Base-by-base conservation (phyloP, 805 yeast species). In the Wickerhamomyces alni region DNA sequence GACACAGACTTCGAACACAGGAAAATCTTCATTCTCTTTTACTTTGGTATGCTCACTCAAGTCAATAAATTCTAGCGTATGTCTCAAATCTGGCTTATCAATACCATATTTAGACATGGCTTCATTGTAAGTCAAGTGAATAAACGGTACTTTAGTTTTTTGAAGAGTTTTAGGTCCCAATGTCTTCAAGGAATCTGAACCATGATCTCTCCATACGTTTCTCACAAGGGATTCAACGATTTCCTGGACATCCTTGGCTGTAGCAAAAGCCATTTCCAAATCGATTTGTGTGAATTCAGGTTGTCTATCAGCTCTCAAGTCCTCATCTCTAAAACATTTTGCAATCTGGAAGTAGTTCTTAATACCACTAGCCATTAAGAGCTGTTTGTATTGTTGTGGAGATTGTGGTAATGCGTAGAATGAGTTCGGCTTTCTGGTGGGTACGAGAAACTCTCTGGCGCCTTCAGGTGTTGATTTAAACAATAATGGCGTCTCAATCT, bases 231-330 rank as follows among this genome's bases (percentile, higher is more conserved):
- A 63, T 51, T 82, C 84, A 2, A 91, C 78, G 0, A 77, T 80
- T 0, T 56, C 41, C 58, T 76, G 79, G 6, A 93, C 94, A 48
- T 85, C 86, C 13, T 68, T 63, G 25, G 77, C 76, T 45, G 70
- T 69, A 3, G 89, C 81, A 65, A 82, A 93, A 16, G 89, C 75
- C 91, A 93, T 82, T 60, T 93, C 99, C 62, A 93, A 51, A 68
- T 93, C 99, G n/a, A 93, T 65, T 62, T 93, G 99, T 1, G 99
- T 93, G 59, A 93, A 93, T 58, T 93, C 99, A 0, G 98, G 98
- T 62, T 93, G 99, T 61, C 99, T 75, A 59, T 93, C 99, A 1
- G 87, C 80, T 43, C 99, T 72, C 41, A 93, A 70, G 62, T 93
- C 98, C 59, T 93, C 99, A 59, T 93, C 99, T 48, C 99, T 72